Base-by-base conservation (phyloP, 805 yeast genomes). In the Kazachstania bromeliacearum region DNA sequence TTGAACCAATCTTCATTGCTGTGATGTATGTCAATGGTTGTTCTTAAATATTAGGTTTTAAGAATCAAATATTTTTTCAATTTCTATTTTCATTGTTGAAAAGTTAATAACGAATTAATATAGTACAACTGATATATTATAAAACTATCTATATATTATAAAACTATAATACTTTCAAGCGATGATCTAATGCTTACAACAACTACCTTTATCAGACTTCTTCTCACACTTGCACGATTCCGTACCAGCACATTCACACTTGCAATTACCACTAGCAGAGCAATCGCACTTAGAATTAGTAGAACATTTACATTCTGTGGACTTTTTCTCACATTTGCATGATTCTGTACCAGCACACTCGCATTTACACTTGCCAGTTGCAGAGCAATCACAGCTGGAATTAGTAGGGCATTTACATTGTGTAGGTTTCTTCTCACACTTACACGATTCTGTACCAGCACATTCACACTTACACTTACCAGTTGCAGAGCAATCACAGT, bases 141-240 rank as follows among this genome's bases (percentile, higher is more conserved):
- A n/a, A 12, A 4, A n/a, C 14, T 25, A 4, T 25, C 14, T n/a
- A 10, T 25, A n/a, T 25, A 4, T 25, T 12, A 3, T n/a, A 3
- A 36, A 16, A 51, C 49, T 14, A 57, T 54, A 18, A 32, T 22
- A 13, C 31, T 17, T 32, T 17, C 18, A 24, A n/a, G 13, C n/a
- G 13, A 28, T 12, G 17, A 13, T 15, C 19, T 12, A 13, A 10
- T 15, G 18, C 27, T 25, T n/a, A 7, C 9, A 16, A 14, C 14
- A 28, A 14, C 22, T 30, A 3, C 32, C 13, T 15, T 10, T 13
- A n/a, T n/a, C n/a, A n/a, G n/a, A n/a, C n/a, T n/a, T n/a, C n/a
- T n/a, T n/a, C n/a, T n/a, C n/a, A n/a, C n/a, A n/a, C n/a, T 29
- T 12, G n/a, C 31, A 29, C 4, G 16, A 3, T 5, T 23, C 18